Base-by-base conservation (phyloP, 2,329 filamentous ascomycete genomes). In the Aspergillus sp. region DNA sequence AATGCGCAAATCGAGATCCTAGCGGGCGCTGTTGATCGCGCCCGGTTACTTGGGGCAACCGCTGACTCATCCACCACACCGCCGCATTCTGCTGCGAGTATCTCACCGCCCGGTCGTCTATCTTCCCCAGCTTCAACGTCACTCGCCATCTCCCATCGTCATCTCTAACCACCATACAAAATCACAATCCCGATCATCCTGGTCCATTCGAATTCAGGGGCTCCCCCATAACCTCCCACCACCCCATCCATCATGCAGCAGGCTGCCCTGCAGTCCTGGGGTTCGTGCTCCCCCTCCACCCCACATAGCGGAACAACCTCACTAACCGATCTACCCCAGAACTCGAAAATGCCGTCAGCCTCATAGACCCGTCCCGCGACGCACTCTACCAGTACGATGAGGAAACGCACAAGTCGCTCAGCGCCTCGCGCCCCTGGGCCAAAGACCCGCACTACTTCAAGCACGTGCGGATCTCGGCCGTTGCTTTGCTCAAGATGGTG, bases 401-500 rank as follows among this genome's bases (percentile, higher is more conserved):
- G 56, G 78, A 78, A 2, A 82, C 84, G 41, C 88, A 94, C 64
- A 88, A 88, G 67, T 76, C 80, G 34, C 81, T 88, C 59, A 81
- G 80, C 57, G 75, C 81, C 10, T 77, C 81, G 19, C 82, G 82
- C 49, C 91, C 92, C 56, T 97, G 94, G 94, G 78, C 77, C 46
- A 78, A 78, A 44, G 86, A 97, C 67, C 87, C 88, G 0, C 82
- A 91, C 72, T 87, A 97, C 79, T 99, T 97, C 83, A 95, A 93
- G 71, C 83, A 88, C 49, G 91, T 97, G 44, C 90, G 92, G 65
- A 93, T 99, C 74, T 95, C 90, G 48, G 91, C 94, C 53, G 87
- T 96, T 11, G 94, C 94, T 4, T 83, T 99, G 54, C 84, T 97
- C 63, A 99, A 99, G 77, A 99, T 99, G 94, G 91, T 95, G 59